Conservation (phyloP, 2,329 filamentous ascomycete species). For the Aspergillus sclerotialis region DNA sequence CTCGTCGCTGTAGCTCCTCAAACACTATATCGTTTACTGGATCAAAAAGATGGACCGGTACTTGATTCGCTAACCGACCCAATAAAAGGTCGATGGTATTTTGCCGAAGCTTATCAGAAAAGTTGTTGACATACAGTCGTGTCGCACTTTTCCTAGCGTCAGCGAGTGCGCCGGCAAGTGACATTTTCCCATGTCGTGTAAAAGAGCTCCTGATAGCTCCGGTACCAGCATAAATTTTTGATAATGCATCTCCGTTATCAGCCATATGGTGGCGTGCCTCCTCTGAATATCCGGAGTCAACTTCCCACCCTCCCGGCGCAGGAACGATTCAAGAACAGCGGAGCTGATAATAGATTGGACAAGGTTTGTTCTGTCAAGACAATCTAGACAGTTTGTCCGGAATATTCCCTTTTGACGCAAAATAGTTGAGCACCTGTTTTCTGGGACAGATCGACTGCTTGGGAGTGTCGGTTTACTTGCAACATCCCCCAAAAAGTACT, state of each 20-base stretch:
- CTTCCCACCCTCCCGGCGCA: constrained; percentile 63
- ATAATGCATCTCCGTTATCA: constrained; percentile 90
- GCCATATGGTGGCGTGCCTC: constrained; percentile 88
- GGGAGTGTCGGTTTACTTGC: constrained; percentile 39
- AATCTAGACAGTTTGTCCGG: constrained; percentile 92
- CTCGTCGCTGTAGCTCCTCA: constrained; percentile 60
- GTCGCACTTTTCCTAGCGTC: constrained; percentile 93
- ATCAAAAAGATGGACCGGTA: constrained; percentile 79
- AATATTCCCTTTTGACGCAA: constrained; percentile 94
- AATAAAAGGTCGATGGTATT: constrained; percentile 92
- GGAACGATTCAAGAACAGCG: constrained; percentile 81
- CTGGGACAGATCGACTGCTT: constrained; percentile 36
- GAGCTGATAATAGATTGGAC: constrained; percentile 94
- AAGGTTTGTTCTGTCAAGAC: constrained; percentile 88
- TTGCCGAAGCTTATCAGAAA: constrained; percentile 85
- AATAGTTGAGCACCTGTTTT: constrained; percentile 53
- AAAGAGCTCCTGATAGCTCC: constrained; percentile 94
- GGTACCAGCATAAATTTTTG: constrained; percentile 92
- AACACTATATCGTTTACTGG: constrained; percentile 89
- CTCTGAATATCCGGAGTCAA: constrained; percentile 81
- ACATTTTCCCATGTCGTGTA: constrained; percentile 92
- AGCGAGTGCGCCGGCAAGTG: constrained; percentile 83
- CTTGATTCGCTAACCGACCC: constrained; percentile 75
- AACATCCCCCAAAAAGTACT: constrained; percentile 78
- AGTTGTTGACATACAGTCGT: constrained; percentile 94